Conservation (phyloP, 2,329 filamentous ascomycete species). For the Malbranchea zuffiana region DNA sequence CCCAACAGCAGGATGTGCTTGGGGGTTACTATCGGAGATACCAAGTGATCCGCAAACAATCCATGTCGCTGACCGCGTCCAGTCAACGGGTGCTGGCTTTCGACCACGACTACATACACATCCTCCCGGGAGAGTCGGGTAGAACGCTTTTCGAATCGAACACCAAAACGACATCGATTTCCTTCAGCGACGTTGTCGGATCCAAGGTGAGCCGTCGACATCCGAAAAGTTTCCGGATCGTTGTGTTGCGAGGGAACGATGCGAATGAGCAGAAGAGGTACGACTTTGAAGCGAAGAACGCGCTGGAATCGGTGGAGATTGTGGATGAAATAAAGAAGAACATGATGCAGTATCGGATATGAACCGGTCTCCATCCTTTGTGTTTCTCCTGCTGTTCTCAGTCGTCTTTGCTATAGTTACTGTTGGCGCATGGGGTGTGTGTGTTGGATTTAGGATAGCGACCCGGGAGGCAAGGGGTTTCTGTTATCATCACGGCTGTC, state of each 20-base stretch:
- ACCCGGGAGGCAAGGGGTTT: too few species aligned
- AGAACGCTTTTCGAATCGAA: slow-evolving; percentile 41
- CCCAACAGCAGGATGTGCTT: slow-evolving; percentile 37
- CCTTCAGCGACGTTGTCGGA: slow-evolving; percentile 53
- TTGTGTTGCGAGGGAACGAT: slow-evolving; percentile 51
- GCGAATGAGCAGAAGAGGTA: slow-evolving; percentile 55
- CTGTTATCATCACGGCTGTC: too few species aligned
- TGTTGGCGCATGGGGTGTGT: slow-evolving; percentile 12
- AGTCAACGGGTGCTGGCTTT: slow-evolving; percentile 52
- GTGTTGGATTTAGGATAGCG: not conserved
- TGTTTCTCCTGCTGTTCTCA: slow-evolving; percentile 3
- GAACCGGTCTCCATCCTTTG: slow-evolving; percentile 11
- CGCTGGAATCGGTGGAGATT: slow-evolving; percentile 50
- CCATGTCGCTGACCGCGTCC: slow-evolving; percentile 52
- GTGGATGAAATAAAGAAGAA: slow-evolving; percentile 54
- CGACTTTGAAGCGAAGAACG: slow-evolving; percentile 52
- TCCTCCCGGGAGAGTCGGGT: slow-evolving; percentile 47
- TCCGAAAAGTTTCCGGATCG: slow-evolving; percentile 51
- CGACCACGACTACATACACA: slow-evolving; percentile 56
- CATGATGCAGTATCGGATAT: slow-evolving; percentile 38
- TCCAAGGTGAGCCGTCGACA: slow-evolving; percentile 55
- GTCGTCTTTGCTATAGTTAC: slow-evolving; percentile 8
- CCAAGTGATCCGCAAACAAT: slow-evolving; percentile 53
- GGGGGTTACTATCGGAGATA: slow-evolving; percentile 50
- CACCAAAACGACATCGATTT: slow-evolving; percentile 50